phyloP scores from a whole-genome alignment of 2,329 filamentous ascomycete genomes.

The Pyricularia sp. region DNA sequence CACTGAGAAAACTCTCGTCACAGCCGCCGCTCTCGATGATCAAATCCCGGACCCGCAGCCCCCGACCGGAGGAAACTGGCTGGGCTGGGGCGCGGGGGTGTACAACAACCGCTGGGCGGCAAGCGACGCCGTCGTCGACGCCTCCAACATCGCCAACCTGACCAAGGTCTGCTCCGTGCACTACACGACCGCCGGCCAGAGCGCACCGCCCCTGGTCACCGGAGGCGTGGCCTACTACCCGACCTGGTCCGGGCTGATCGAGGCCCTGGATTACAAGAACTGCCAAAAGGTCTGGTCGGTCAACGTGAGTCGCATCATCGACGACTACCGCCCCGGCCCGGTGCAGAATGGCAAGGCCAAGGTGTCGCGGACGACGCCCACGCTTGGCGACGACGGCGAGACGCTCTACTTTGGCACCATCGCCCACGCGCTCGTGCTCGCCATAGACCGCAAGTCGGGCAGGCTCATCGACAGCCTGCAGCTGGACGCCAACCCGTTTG shows the following conservation, averaged over 20 bases:
- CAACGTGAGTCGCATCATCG: conserved; percentile 19
- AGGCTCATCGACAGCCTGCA: conserved; percentile 13
- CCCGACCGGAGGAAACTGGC: conserved; percentile 6
- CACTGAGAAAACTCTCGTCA: not conserved
- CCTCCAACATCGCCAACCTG: conserved; percentile 7
- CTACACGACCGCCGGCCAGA: conserved; percentile 8
- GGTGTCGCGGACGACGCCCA: conserved; percentile 10
- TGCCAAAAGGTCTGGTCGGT: conserved; percentile 18
- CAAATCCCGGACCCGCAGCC: not conserved
- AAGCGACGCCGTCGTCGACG: conserved; percentile 7
- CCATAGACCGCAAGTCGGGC: conserved; percentile 15
- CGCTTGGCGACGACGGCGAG: conserved; percentile 14
- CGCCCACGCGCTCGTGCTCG: conserved; percentile 18
- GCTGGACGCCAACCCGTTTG: conserved; percentile 17
- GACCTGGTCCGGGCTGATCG: conserved; percentile 20
- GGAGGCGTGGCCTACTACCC: conserved; percentile 18
- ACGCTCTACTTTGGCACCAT: conserved; percentile 20
- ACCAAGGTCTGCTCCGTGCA: conserved; percentile 9
- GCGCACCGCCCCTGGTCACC: conserved; percentile 11
- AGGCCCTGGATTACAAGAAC: conserved; percentile 19
- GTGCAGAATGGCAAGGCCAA: conserved; percentile 2
- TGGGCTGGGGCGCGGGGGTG: conserved; percentile 12
- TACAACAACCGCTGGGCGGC: conserved; percentile 14
- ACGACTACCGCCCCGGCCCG: conserved; percentile 1
- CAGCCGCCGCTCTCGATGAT: not conserved